Evolutionary conservation across 345 rosid genomes (phyloP).

Genomic region (Leavenworthia alabamica): DNA sequence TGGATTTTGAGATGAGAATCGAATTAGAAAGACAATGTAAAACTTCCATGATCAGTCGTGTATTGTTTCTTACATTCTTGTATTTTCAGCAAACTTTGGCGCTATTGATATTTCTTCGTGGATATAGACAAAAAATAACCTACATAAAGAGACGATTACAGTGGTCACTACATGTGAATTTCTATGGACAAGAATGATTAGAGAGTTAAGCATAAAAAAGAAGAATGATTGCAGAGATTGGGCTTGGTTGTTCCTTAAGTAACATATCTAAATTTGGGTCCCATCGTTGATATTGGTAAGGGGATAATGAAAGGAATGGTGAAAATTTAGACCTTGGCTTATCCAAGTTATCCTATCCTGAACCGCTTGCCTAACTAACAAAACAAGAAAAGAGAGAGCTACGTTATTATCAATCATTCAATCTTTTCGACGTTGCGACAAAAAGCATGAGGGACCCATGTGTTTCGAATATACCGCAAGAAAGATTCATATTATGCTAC

Average conservation of each 20-base stretch:
- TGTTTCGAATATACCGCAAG: conserved; percentile 10
- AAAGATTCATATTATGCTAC: conserved; percentile 40
- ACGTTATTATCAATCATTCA: background rate
- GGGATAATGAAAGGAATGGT: conserved; percentile 14
- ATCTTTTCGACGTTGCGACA: background rate
- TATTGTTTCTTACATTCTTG: conserved; percentile 3
- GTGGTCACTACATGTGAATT: background rate
- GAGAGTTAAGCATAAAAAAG: no score
- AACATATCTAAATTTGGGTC: background rate
- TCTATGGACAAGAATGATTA: background rate
- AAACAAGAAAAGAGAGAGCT: background rate
- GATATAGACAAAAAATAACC: background rate
- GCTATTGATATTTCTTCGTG: background rate
- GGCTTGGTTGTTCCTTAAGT: conserved; percentile 5
- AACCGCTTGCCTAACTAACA: background rate
- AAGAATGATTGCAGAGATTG: background rate
- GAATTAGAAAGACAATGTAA: conserved; percentile 19
- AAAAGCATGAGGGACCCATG: background rate
- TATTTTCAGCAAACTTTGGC: background rate
- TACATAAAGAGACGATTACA: background rate
- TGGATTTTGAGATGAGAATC: conserved; percentile 27
- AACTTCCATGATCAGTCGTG: conserved; percentile 7
- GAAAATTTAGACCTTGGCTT: background rate
- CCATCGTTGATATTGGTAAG: background rate
- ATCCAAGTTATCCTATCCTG: conserved; percentile 21